A percentile compares a stretch with the other conserved stretches of the same genome.
Conservation (phyloP, 352 stramenopile species). For the Globisporangium abappressorium region DNA sequence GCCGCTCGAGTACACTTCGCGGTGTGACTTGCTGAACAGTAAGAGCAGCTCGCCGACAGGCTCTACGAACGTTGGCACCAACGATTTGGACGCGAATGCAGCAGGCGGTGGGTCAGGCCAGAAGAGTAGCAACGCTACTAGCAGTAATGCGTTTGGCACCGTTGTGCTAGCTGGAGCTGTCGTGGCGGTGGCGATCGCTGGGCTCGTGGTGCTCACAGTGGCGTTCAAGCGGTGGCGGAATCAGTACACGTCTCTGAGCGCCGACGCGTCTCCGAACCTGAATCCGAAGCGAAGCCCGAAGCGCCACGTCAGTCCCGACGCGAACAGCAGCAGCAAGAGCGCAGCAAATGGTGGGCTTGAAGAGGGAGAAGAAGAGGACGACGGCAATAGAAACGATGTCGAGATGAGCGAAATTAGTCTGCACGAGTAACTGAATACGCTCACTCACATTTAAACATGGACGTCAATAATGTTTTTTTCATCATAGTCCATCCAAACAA, state of each 20-base stretch:
- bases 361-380: conserved; percentile 17
- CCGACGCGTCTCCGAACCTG: conserved; percentile 6
- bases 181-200: conserved; percentile 28
- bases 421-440: conserved; percentile 25
- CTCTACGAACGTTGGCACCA: not conserved
- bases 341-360: not conserved
- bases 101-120: not conserved
- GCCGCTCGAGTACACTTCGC: conserved; percentile 4
- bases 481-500: no score
- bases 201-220: conserved; percentile 29
- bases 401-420: conserved; percentile 61
- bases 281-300: conserved; percentile 7
- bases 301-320: conserved; percentile 17
- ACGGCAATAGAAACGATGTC: conserved; percentile 12
- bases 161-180: conserved; percentile 35
- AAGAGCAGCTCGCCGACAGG: not conserved
- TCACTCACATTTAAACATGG: no score
- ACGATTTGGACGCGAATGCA: not conserved
- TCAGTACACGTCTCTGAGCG: conserved; percentile 51
- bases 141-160: conserved; percentile 33
- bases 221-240: conserved; percentile 54
- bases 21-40: not conserved
- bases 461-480: no score
- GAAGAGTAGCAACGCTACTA: conserved; percentile 8
- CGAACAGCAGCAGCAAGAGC: conserved; percentile 17